A percentile compares a stretch with the other conserved stretches of the same genome.
phyloP scores from a whole-genome alignment of 768 basidiomycete species.

The Krasilnikovozyma curviuscula region DNA sequence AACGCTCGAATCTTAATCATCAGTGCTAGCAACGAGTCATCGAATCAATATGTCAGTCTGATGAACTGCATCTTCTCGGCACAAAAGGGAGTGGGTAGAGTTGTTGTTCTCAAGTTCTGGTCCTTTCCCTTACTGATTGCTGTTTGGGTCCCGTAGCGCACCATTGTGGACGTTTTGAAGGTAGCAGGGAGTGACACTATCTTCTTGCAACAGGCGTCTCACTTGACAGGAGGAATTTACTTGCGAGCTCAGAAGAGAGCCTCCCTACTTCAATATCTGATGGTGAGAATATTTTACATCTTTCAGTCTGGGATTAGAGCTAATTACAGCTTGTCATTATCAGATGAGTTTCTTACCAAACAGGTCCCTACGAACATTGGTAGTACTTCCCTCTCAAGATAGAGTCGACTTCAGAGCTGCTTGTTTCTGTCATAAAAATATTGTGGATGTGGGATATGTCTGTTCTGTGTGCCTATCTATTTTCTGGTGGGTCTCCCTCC shows the following conservation, averaged over 20 bases:
- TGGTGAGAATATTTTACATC: conserved; percentile 31
- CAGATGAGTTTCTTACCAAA: conserved; percentile 72
- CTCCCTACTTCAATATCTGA: conserved; percentile 78
- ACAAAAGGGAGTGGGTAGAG: conserved; percentile 60
- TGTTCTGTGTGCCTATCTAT: conserved; percentile 97
- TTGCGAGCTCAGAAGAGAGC: conserved; percentile 61
- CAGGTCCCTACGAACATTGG: conserved; percentile 47
- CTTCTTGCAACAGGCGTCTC: conserved; percentile 91
- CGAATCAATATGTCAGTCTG: conserved; percentile 77
- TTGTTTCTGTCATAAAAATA: conserved; percentile 96
- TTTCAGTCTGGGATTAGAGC: background rate
- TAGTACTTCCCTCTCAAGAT: conserved; percentile 80
- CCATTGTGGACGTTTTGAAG: conserved; percentile 90
- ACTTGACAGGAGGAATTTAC: conserved; percentile 86
- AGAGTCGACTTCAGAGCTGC: conserved; percentile 91
- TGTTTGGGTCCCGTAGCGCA: conserved; percentile 42
- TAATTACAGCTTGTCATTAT: background rate
- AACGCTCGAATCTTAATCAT: conserved; percentile 51
- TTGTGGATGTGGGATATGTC: conserved; percentile 89
- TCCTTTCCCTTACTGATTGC: background rate
- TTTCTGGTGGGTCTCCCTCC: conserved; percentile 29
- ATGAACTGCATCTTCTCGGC: conserved; percentile 99
- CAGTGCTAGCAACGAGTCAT: conserved; percentile 55
- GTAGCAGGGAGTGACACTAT: conserved; percentile 73
- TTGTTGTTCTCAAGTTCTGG: conserved; percentile 7